Percentiles rank a stretch among this genome's conserved stretches.
These are phyloP conservation scores for Berkeleyomyces rouxiae DNA, from an alignment of 2,329 filamentous ascomycete genomes.

Conservation along the genomic window DNA sequence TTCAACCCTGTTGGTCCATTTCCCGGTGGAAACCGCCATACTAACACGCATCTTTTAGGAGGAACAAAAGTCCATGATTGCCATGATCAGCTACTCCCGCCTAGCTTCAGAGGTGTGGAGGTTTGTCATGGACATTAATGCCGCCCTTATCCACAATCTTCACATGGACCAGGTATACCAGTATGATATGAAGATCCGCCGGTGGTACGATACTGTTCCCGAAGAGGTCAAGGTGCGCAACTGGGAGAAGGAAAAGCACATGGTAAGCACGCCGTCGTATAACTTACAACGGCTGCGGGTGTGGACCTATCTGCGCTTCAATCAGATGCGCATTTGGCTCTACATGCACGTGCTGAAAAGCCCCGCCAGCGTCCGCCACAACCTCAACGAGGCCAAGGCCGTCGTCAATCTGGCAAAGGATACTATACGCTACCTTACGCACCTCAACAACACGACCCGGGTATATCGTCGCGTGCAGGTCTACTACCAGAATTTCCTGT, in stretches of 20 bases:
- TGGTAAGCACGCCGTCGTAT: slow-evolving; percentile 41
- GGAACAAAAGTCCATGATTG: slow-evolving; percentile 52
- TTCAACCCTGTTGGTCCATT: too few species aligned
- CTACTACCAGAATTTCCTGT: slow-evolving; percentile 67
- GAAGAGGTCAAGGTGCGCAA: slow-evolving; percentile 41
- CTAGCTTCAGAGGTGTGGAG: slow-evolving; percentile 79
- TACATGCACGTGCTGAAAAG: slow-evolving; percentile 79
- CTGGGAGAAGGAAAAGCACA: slow-evolving; percentile 37
- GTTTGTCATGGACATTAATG: slow-evolving; percentile 54
- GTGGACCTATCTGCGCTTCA: slow-evolving; percentile 70
- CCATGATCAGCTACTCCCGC: slow-evolving; percentile 72
- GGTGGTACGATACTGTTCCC: slow-evolving; percentile 70
- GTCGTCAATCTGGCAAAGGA: slow-evolving; percentile 62
- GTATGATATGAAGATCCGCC: slow-evolving; percentile 66
- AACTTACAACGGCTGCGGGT: slow-evolving; percentile 60
- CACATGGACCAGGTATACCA: slow-evolving; percentile 61
- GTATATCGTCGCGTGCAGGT: slow-evolving; percentile 57
- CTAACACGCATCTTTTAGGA: slow-evolving; percentile 23
- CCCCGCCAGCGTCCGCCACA: slow-evolving; percentile 63
- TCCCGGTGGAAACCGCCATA: neutral
- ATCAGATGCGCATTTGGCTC: slow-evolving; percentile 79
- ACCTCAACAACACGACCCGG: slow-evolving; percentile 54
- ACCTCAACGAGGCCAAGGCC: slow-evolving; percentile 55
- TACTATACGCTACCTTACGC: slow-evolving; percentile 53
- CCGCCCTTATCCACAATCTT: slow-evolving; percentile 42